These are phyloP conservation scores for Fusarium sp. DNA, from an alignment of 2,329 filamentous ascomycete species.

Conservation along the genomic window DNA sequence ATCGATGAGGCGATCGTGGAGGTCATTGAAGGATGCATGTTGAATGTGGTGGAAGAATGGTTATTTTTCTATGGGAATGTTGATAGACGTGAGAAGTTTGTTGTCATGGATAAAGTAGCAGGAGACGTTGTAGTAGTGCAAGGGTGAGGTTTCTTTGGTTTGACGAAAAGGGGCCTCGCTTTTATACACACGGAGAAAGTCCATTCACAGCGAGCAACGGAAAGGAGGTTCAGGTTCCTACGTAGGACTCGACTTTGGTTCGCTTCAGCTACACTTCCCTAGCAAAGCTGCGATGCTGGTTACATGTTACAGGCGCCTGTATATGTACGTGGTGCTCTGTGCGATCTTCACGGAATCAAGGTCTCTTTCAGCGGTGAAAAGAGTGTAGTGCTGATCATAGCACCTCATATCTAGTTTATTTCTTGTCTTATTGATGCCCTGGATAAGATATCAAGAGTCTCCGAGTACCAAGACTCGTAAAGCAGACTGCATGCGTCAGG, in stretches of 20 bases:
- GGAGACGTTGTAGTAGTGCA: not conserved
- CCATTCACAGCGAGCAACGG: not conserved
- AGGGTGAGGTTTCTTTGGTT: not conserved
- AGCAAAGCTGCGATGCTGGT: not conserved
- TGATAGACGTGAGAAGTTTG: not conserved
- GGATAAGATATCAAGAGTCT: not conserved
- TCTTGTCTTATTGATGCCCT: fast-evolving
- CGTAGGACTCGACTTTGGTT: not conserved
- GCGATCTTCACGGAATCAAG: not conserved
- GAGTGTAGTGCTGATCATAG: fast-evolving
- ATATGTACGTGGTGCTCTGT: not conserved
- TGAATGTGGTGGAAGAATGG: not conserved
- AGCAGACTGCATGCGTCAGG: not conserved
- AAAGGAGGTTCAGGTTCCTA: fast-evolving
- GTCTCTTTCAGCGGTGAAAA: not conserved
- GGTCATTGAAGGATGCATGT: not conserved
- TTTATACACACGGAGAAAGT: not conserved
- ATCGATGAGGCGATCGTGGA: too few species aligned
- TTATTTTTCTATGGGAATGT: not conserved
- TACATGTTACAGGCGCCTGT: not conserved
- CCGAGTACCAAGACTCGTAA: not conserved
- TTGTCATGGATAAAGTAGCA: too few species aligned
- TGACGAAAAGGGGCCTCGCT: not conserved
- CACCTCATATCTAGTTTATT: not conserved
- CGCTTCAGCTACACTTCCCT: not conserved